phyloP scores from a whole-genome alignment of 768 basidiomycete genomes.

The Punctularia strigosozonata region DNA sequence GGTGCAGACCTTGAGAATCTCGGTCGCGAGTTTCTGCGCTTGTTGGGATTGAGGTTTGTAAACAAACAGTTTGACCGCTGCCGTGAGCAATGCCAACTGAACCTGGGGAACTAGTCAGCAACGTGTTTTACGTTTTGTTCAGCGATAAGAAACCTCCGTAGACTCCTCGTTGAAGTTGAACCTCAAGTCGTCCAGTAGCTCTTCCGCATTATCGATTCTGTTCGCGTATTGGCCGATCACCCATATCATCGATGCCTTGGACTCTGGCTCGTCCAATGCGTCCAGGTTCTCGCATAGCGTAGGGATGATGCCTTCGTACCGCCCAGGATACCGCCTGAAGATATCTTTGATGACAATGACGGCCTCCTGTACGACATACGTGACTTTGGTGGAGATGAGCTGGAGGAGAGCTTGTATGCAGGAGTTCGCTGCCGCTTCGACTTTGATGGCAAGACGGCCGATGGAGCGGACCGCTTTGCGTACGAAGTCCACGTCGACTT shows the following conservation, averaged over 20 bases:
- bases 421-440: constrained; percentile 74
- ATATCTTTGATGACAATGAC: constrained; percentile 97
- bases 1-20: constrained; percentile 93
- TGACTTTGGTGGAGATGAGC: constrained; percentile 86
- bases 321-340: constrained; percentile 92
- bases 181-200: constrained; percentile 84
- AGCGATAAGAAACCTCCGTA: constrained; percentile 54
- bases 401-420: constrained; percentile 82
- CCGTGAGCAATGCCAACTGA: constrained; percentile 88
- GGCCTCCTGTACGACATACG: constrained; percentile 95
- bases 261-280: constrained; percentile 87
- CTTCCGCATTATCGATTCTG: constrained; percentile 91
- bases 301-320: constrained; percentile 94
- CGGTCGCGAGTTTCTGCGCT: constrained; percentile 84
- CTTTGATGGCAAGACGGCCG: constrained; percentile 96
- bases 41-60: constrained; percentile 76
- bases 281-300: constrained; percentile 89
- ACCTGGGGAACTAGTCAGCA: constrained; percentile 55
- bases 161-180: constrained; percentile 88
- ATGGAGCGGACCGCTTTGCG: constrained; percentile 96
- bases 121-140: too few species aligned
- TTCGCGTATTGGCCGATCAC: constrained; percentile 94
- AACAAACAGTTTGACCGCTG: constrained; percentile 92
- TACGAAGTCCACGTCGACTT: constrained; percentile 97
- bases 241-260: constrained; percentile 97